These are phyloP conservation scores for Aspergillus nomiae DNA, from an alignment of 2,329 filamentous ascomycete genomes.

Conservation along the genomic window DNA sequence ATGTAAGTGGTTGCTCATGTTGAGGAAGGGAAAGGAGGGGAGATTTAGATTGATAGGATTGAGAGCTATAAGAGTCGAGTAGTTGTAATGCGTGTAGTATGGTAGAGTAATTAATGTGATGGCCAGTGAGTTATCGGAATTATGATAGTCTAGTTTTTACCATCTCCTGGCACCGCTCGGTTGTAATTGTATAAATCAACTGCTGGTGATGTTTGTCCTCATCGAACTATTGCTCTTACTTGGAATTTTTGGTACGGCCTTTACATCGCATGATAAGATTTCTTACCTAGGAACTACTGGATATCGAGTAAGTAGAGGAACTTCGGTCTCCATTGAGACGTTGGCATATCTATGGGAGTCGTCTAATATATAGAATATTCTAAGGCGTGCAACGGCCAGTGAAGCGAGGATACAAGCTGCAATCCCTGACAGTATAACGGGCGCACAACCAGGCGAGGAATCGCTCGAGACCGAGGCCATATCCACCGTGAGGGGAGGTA, in stretches of 20 bases:
- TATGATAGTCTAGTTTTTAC: neutral
- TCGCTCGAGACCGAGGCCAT: slow-evolving; percentile 88
- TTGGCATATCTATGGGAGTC: slow-evolving; percentile 8
- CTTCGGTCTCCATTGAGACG: neutral
- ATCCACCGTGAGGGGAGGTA: slow-evolving; percentile 87
- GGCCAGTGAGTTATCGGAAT: neutral
- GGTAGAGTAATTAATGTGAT: neutral
- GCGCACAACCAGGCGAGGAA: slow-evolving; percentile 70
- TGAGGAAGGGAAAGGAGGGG: neutral
- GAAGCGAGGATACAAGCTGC: slow-evolving; percentile 54
- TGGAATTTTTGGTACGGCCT: neutral
- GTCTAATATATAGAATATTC: slow-evolving; percentile 9
- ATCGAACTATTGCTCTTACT: neutral
- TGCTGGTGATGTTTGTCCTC: neutral
- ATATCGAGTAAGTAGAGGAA: neutral
- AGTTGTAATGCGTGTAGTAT: neutral
- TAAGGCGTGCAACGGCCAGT: slow-evolving; percentile 54
- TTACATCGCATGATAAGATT: neutral
- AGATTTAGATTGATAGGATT: neutral
- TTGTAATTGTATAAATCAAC: neutral
- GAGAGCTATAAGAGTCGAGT: neutral
- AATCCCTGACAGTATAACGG: slow-evolving; percentile 65
- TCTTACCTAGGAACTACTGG: neutral
- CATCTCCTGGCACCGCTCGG: no score
- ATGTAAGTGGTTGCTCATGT: neutral